A percentile compares a stretch with the other conserved stretches of the same genome.
phyloP scores from a whole-genome alignment of 805 yeast genomes.

The Babjeviella inositovora region DNA sequence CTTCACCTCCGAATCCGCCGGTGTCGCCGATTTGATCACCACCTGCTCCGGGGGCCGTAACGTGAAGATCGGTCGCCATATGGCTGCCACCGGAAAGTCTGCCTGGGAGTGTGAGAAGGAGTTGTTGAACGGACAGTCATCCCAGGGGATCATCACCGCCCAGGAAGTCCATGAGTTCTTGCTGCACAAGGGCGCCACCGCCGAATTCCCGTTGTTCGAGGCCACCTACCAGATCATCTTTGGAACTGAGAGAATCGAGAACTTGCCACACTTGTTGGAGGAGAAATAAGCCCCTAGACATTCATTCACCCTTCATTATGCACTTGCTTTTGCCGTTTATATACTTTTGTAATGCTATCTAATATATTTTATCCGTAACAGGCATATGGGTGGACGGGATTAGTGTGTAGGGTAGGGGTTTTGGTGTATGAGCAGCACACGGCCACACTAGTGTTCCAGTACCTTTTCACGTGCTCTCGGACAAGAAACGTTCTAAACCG shows the following conservation, averaged over 20 bases:
- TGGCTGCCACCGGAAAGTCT: conserved; percentile 65
- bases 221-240: conserved; percentile 75
- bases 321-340: no score
- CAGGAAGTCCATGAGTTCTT: conserved; percentile 84
- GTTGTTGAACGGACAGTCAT: conserved; percentile 86
- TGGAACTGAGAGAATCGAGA: conserved; percentile 58
- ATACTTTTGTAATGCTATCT: no score
- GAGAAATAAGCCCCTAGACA: conserved; percentile 16
- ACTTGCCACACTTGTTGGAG: conserved; percentile 59
- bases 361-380: no score
- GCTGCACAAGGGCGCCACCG: conserved; percentile 26
- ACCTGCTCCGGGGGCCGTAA: conserved; percentile 98
- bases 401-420: no score
- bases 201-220: conserved; percentile 70
- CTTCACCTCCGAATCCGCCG: conserved; percentile 87
- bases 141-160: conserved; percentile 88
- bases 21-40: conserved; percentile 96
- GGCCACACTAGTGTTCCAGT: no score
- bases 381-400: no score
- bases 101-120: conserved; percentile 76
- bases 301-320: no score
- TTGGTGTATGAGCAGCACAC: no score
- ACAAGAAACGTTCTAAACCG: no score
- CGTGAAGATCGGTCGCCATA: conserved; percentile 75
- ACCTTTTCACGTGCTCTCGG: no score